Base-by-base conservation (phyloP, 306 rosid species). In the Sicyos edulis region DNA sequence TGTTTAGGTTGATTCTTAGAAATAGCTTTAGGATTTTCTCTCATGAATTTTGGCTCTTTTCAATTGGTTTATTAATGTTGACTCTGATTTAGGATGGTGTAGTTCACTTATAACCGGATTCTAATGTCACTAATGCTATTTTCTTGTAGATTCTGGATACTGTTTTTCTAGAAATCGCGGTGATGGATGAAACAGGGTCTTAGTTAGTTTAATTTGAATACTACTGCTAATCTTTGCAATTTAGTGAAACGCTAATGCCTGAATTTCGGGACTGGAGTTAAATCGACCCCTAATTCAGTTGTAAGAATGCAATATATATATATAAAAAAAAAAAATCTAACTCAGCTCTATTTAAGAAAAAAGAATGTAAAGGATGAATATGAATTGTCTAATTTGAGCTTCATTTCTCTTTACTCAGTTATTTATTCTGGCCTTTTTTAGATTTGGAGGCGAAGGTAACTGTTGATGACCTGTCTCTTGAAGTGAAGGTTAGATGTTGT, bases 401-500 rank as follows among this genome's bases (percentile, higher is more conserved):
- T 47, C 45, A 24, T 70, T 34, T 67, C 72, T 47, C 56, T 47
- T 15, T 45, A 67, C 72, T 69, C 73, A 45, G 42, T 50, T 8
- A 47, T 57, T 20, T 45, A 44, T 73, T 14, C 12, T 57, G 54
- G 63, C 63, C 75, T 37, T 71, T 57, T 37, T 71, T 73, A 76
- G 85, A 70, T 85, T 59, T 85, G 70, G 80, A 71, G 66, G 61
- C 78, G 26, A 77, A 75, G 65, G 83, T 66, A 75, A 79, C 80
- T 75, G 82, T 80, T 20, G 24, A 44, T 47, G 88, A 85, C 74
- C 75, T 71, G 67, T 71, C 91, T 64, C 83, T 84, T 64, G 84
- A 55, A 7, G 73, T 88, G 72, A 90, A 85, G 98, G 98, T 92
- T 78, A 80, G 82, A 76, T 77, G 42, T 16, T 52, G 20, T 74